Base-by-base conservation (phyloP, 352 stramenopile species). In the Phytophthora capsici region DNA sequence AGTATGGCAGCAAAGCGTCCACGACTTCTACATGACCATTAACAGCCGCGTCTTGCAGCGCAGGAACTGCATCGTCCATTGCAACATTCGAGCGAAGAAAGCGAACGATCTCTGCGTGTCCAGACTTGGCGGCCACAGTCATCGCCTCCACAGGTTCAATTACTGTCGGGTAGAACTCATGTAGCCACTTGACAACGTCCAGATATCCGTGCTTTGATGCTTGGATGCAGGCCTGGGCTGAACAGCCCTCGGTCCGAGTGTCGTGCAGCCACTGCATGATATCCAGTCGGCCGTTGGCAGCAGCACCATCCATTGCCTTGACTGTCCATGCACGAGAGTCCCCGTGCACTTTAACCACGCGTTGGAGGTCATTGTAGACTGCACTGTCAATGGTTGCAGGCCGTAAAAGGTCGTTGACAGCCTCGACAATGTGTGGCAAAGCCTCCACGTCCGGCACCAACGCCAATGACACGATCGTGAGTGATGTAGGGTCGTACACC, bases 181-280 rank as follows among this genome's bases (percentile, higher is more conserved):
- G 16, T 19, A 69, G 37, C 52, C 60, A 69, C 60, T 57, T 62
- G 44, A 68, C 34, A 4, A 68, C 28, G 1, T 63, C 37, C n/a
- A 64, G 23, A 20, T 48, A 25, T 0, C 47, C 47, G 12, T 56
- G 26, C 6, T 13, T 30, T 2, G 55, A 54, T 20, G 54, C 61
- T 13, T n/a, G 30, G 0, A 37, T 28, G 20, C 23, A 54, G 0
- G 45, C 53, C 5, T 57, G 45, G 0, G 38, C 14, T 1, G 61
- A 64, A 6, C 61, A 69, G 0, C 61, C 61, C 20, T 69, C 53
- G 0, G n/a, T 40, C 16, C 37, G 61, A 6, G 17, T 59, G 2
- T 37, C 17, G 23, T 46, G 47, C 37, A 70, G 19, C 41, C 48
- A 56, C 30, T 60, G 30, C 37, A 70, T 37, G 32, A 70, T 66